Evolutionary conservation across 1,284 basidiomycete genomes (phyloP), one percentile per base, ranked within the genome.

Genomic region (Abortiporus biennis): DNA sequence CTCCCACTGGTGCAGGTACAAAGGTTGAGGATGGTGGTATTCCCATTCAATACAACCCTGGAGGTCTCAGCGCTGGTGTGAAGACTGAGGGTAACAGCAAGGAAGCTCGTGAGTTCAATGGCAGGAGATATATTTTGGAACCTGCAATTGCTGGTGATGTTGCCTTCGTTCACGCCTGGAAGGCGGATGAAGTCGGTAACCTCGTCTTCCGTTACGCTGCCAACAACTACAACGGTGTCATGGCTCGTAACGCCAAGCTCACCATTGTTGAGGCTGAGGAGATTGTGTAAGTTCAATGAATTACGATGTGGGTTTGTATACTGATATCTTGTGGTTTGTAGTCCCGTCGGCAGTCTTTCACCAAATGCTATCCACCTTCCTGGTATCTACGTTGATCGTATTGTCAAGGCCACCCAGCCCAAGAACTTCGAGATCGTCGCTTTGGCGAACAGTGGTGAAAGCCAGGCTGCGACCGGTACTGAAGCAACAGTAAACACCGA

Each of bases 221-320:
- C 20, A 83, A 92, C 58, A 93, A 95, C 61, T 95, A 94, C 65
- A 85, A 76, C 53, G 78, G 80, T 5, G 80, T 83, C 24, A 92
- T 94, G 80, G 92, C 87, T 4, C 80, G 87, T 55, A 91, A 91
- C 46, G 91, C 92, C 8, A 90, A 86, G 57, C 54, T 92, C 43
- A 92, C 92, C 8, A 92, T 96, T 48, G 88, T 95, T 38, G 92
- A 95, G 74, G 92, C 92, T 6, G 92, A 96, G 60, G 74, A 93
- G 55, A 94, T 95, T 52, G 91, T 95, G 47, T 61, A 52, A 39
- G 59, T 54, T 34, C 27, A 29, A 9, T 29, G 27, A n/a, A n/a
- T 29, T 8, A 9, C 27, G n/a, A n/a, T n/a, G 27, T 29, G 27
- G 9, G 8, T 8, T 9, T 9, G 27, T 29, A 9, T 29, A 29